phyloP scores from a whole-genome alignment of 2,329 filamentous ascomycete genomes.

The Pezicula radicicola region DNA sequence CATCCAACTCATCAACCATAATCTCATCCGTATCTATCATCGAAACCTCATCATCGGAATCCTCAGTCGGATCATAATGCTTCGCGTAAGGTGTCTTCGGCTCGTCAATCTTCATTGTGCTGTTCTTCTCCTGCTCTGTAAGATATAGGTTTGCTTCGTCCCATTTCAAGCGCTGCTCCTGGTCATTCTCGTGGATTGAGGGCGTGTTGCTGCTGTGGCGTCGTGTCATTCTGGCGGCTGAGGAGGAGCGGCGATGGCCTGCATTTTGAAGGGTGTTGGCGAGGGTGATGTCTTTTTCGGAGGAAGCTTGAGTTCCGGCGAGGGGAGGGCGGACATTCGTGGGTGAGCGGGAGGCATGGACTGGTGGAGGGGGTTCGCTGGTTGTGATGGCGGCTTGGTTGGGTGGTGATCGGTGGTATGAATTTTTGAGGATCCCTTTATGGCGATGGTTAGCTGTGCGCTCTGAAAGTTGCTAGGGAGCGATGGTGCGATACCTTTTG shows the following conservation, averaged over 20 bases:
- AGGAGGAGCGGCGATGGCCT: constrained; percentile 81
- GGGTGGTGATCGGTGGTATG: constrained; percentile 59
- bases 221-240: constrained; percentile 64
- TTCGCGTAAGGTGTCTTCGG: constrained; percentile 96
- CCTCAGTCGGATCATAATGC: constrained; percentile 86
- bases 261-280: constrained; percentile 95
- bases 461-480: constrained; percentile 2
- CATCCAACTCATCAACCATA: constrained; percentile 66
- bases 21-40: constrained; percentile 68
- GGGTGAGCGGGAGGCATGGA: constrained; percentile 20
- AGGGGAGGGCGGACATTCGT: constrained; percentile 32
- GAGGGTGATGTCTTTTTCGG: constrained; percentile 85
- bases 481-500: constrained; percentile 28
- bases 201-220: constrained; percentile 45
- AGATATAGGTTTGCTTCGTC: constrained; percentile 98
- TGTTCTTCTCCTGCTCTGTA: constrained; percentile 90
- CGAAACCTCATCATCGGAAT: constrained; percentile 65
- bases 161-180: constrained; percentile 85
- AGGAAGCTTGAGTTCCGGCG: constrained; percentile 33
- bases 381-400: constrained; percentile 36
- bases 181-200: constrained; percentile 50
- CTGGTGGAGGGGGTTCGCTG: constrained; percentile 37
- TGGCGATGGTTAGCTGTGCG: constrained; percentile 3
- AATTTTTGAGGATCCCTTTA: constrained; percentile 91
- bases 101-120: constrained; percentile 98